Percentiles rank a stretch among this genome's conserved stretches.
Evolutionary conservation across 495 filamentous ascomycete species (phyloP).

Genomic region (Hypoxylon fuscum): DNA sequence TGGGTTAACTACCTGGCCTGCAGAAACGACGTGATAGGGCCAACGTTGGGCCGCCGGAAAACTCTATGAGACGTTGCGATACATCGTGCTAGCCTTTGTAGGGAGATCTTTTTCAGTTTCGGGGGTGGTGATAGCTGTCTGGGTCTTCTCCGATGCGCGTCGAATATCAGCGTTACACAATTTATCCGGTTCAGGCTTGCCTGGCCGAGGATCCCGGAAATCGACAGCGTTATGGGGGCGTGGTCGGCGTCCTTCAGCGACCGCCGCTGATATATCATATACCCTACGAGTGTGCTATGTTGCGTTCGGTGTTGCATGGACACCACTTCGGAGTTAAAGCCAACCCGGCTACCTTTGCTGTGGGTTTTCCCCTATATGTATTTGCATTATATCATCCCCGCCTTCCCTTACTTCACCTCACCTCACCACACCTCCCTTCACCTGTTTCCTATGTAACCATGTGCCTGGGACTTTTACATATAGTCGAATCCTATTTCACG

Average conservation of each 20-base stretch:
- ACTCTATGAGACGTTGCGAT: not conserved
- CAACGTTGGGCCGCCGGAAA: conserved; percentile 2
- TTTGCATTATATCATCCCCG: conserved; percentile 8
- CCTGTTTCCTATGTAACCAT: conserved; percentile 14
- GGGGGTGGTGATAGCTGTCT: not conserved
- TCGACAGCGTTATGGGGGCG: not conserved
- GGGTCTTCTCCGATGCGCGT: conserved; percentile 1
- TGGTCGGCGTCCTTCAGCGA: not conserved
- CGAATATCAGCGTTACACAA: conserved; percentile 8
- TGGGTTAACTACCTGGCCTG: not conserved
- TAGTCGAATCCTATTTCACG: not conserved
- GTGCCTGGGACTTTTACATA: conserved; percentile 1
- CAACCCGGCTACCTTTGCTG: conserved; percentile 2
- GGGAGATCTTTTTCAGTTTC: conserved; percentile 12
- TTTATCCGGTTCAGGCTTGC: conserved; percentile 16
- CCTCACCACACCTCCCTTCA: conserved; percentile 2
- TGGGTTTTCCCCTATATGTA: conserved; percentile 4
- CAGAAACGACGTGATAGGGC: conserved; percentile 14
- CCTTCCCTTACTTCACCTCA: conserved; percentile 7
- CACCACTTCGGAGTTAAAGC: conserved; percentile 2
- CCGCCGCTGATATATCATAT: not conserved
- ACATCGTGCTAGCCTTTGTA: not conserved
- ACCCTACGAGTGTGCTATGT: not conserved
- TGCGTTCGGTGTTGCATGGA: conserved; percentile 1
- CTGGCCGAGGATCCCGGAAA: not conserved